Base-by-base conservation (phyloP, 2,329 filamentous ascomycete genomes). In the Nigrospora osmanthi region DNA sequence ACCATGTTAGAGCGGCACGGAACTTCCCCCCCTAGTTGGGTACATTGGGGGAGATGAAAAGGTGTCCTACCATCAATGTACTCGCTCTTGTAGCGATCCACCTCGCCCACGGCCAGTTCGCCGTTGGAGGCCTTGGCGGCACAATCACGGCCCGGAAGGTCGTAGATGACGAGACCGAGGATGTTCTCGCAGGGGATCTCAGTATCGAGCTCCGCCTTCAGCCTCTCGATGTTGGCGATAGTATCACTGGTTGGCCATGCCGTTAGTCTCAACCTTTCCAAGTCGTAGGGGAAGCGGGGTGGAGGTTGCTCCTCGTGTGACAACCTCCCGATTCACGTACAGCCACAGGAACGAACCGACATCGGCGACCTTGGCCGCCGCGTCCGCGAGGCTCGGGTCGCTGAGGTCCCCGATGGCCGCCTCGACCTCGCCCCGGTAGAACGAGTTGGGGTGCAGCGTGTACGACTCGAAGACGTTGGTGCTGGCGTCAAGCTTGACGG, bases 141-240 rank as follows among this genome's bases (percentile, higher is more conserved):
- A 55, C 76, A 80, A 63, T 80, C 76, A 61, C 76, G 73, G 52
- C 77, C 75, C 30, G 76, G 76, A 17, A 80, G 69, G 58, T 80
- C 70, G 59, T 80, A 80, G 52, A 80, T 70, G 49, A 80, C 75
- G 40, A 79, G 68, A 52, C 65, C 65, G 16, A 65, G 60, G 49
- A 65, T 59, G 55, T 69, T 64, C 6, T 63, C 62, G 41, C 60
- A 60, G 47, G 64, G 65, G 42, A 74, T 68, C 34, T 71, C 65
- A 17, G 55, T 64, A 15, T 55, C 58, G n/a, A 80, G 66, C 11
- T 72, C 74, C 15, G 58, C 52, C 35, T 67, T 61, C 58, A 78
- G 68, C 48, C 72, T 62, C 47, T 70, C 66, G 23, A 78, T 68
- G 58, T 76, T 76, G 46, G 64, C 67, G 46, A 71, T 70, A 40